Percentiles rank a stretch among this genome's conserved stretches.
Conservation (phyloP, 768 basidiomycete species). For the Dioszegia hungarica region DNA sequence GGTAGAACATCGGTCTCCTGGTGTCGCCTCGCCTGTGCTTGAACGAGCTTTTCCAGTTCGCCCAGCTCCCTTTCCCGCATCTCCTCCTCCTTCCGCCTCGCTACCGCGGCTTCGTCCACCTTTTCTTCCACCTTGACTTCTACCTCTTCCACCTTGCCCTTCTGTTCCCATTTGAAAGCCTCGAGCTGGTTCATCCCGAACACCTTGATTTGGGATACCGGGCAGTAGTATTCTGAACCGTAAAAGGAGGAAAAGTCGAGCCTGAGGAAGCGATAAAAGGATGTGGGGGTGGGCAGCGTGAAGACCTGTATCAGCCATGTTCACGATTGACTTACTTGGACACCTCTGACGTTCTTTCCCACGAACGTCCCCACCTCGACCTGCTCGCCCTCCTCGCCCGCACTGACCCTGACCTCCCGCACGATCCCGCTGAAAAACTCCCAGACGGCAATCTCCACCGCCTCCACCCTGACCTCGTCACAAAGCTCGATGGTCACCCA, state of each 20-base stretch:
- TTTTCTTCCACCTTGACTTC: slow-evolving; percentile 20
- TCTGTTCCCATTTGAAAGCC: slow-evolving; percentile 74
- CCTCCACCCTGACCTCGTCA: slow-evolving; percentile 95
- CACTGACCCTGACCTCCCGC: slow-evolving; percentile 82
- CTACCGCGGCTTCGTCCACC: slow-evolving; percentile 9
- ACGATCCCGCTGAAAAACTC: slow-evolving; percentile 98
- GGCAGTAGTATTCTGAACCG: slow-evolving; percentile 93
- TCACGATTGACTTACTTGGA: slow-evolving; percentile 62
- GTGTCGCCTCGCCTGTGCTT: slow-evolving; percentile 23
- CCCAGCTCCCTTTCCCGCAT: slow-evolving; percentile 27
- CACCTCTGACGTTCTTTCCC: slow-evolving; percentile 84
- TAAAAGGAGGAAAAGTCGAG: slow-evolving; percentile 92
- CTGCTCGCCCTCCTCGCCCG: slow-evolving; percentile 56
- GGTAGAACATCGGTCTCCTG: neutral
- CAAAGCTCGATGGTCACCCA: slow-evolving; percentile 94
- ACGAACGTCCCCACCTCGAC: slow-evolving; percentile 66
- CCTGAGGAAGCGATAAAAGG: slow-evolving; percentile 87
- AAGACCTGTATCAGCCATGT: slow-evolving; percentile 29
- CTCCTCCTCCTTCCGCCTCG: slow-evolving; percentile 16
- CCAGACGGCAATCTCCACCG: slow-evolving; percentile 90
- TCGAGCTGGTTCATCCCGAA: slow-evolving; percentile 96
- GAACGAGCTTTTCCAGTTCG: slow-evolving; percentile 28
- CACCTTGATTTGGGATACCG: slow-evolving; percentile 82
- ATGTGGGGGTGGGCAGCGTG: slow-evolving; percentile 42
- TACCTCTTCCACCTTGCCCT: slow-evolving; percentile 18